Evolutionary conservation across 2,329 filamentous ascomycete species (phyloP).

Genomic region (Cercospora citrullina): DNA sequence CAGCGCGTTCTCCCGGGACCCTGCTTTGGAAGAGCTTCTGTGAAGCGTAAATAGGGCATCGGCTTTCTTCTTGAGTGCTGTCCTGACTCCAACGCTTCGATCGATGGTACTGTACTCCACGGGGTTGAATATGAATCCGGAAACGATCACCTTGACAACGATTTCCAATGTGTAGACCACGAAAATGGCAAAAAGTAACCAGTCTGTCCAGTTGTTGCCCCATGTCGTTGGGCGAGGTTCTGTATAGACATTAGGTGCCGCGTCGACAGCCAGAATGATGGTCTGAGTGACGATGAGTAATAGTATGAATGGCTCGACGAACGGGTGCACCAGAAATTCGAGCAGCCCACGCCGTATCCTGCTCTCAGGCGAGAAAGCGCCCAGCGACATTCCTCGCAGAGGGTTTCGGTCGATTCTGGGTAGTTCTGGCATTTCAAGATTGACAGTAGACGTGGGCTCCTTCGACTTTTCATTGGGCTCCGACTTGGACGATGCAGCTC

Average conservation of each 20-base stretch:
- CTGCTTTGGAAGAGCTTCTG: constrained; percentile 66
- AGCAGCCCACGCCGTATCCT: constrained; percentile 72
- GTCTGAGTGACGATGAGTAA: constrained; percentile 86
- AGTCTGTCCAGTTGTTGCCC: constrained; percentile 71
- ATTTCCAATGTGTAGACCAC: constrained; percentile 87
- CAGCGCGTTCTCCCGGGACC: constrained; percentile 31
- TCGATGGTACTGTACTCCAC: constrained; percentile 90
- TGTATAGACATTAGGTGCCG: constrained; percentile 63
- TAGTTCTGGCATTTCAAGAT: constrained; percentile 30
- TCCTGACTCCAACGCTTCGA: constrained; percentile 70
- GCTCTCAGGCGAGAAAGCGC: constrained; percentile 79
- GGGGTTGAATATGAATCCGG: constrained; percentile 87
- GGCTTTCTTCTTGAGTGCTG: constrained; percentile 74
- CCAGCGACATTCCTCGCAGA: constrained; percentile 79
- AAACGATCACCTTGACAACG: constrained; percentile 81
- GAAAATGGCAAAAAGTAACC: constrained; percentile 79
- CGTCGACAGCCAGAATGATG: constrained; percentile 81
- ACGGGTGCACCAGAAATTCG: constrained; percentile 80
- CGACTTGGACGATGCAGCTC: constrained; percentile 30
- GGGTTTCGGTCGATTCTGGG: constrained; percentile 61
- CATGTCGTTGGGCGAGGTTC: constrained; percentile 62
- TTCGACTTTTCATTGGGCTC: constrained; percentile 36
- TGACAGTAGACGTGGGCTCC: constrained; percentile 35
- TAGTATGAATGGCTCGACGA: constrained; percentile 83
- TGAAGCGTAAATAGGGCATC: constrained; percentile 79